Percentiles rank a stretch among this genome's conserved stretches.
Conservation (phyloP, 805 yeast species). For the Saturnispora serradocipensis region DNA sequence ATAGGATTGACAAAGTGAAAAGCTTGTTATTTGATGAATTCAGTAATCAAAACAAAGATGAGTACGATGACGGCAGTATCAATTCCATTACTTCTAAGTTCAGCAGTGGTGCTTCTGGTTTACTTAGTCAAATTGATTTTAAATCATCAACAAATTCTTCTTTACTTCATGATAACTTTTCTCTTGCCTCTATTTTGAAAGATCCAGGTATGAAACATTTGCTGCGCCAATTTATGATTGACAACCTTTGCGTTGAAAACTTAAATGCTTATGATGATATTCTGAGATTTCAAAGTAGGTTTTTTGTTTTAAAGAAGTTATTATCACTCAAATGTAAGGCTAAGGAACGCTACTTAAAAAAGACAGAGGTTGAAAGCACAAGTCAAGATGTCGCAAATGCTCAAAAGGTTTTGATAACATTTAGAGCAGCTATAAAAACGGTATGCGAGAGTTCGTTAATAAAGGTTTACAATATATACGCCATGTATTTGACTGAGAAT, state of each 20-base stretch:
- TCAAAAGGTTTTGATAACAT: conserved; percentile 23
- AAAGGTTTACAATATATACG: conserved; percentile 53
- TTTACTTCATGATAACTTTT: background rate
- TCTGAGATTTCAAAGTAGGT: conserved; percentile 39
- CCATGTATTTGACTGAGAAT: conserved; percentile 54
- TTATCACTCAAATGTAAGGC: conserved; percentile 24
- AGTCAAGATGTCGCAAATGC: conserved; percentile 3
- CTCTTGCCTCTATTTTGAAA: conserved; percentile 18
- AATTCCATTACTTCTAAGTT: background rate
- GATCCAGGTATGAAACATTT: conserved; percentile 73
- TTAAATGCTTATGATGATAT: conserved; percentile 62
- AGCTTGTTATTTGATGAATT: background rate
- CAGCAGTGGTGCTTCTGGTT: background rate
- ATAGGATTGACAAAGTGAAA: background rate
- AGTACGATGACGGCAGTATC: background rate
- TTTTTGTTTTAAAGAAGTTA: conserved; percentile 35
- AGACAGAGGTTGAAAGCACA: background rate
- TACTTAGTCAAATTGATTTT: background rate
- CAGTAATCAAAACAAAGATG: background rate
- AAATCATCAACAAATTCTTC: background rate
- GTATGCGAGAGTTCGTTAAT: conserved; percentile 50
- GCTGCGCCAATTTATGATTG: conserved; percentile 56
- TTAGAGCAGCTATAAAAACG: conserved; percentile 31
- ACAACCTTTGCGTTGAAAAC: conserved; percentile 65
- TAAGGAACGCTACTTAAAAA: conserved; percentile 11